Conservation (phyloP, 257 asterid species). For the Striga asiatica region DNA sequence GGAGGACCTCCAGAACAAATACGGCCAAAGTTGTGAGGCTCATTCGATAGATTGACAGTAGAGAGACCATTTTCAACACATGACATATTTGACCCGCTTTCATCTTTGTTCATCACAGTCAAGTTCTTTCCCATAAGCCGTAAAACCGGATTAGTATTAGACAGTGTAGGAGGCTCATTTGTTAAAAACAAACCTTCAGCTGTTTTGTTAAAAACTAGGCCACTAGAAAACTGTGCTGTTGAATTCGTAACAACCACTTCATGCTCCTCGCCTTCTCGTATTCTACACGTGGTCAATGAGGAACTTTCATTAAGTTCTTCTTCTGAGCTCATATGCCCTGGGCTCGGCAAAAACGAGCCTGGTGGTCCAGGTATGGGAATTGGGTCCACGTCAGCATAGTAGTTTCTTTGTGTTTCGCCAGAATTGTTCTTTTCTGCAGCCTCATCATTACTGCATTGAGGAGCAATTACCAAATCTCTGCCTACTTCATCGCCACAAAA, state of each 20-base stretch:
- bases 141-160: constrained; percentile 41
- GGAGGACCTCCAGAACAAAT: constrained; percentile 18
- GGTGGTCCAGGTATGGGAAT: constrained; percentile 86
- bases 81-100: constrained; percentile 16
- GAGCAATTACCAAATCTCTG: constrained; percentile 16
- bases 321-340: constrained; percentile 57
- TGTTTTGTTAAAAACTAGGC: too few species aligned
- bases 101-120: constrained; percentile 50
- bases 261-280: constrained; percentile 51
- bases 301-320: constrained; percentile 64
- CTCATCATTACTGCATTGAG: constrained; percentile 14
- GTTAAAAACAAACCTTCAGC: too few species aligned
- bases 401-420: constrained; percentile 40
- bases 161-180: constrained; percentile 25
- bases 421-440: constrained; percentile 40
- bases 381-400: constrained; percentile 48
- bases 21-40: constrained; percentile 4
- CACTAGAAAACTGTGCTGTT: constrained; percentile 55
- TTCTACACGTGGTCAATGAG: constrained; percentile 44
- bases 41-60: background rate
- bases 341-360: constrained; percentile 80
- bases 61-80: too few species aligned
- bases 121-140: constrained; percentile 73
- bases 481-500: constrained; percentile 27
- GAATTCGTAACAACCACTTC: too few species aligned